These are phyloP conservation scores for Astrothelium subdiscretum DNA, from an alignment of 495 filamentous ascomycete species.

Conservation along the genomic window DNA sequence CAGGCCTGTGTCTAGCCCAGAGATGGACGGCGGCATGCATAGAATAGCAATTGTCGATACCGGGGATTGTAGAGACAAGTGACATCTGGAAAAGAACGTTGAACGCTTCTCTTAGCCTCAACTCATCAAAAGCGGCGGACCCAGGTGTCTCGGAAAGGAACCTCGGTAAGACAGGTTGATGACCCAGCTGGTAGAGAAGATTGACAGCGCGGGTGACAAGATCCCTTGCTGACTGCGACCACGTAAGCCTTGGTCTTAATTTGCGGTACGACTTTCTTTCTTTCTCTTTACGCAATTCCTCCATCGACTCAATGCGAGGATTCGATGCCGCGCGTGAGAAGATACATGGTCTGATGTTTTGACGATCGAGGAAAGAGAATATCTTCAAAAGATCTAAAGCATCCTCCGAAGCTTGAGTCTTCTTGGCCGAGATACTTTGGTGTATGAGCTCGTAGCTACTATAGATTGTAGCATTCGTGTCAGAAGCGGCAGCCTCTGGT, in stretches of 20 bases:
- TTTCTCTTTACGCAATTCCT: neutral
- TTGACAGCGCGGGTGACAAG: neutral
- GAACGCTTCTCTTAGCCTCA: neutral
- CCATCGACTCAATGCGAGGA: neutral
- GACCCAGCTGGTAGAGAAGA: conserved; percentile 1
- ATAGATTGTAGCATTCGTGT: neutral
- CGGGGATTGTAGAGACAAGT: neutral
- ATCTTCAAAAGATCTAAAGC: conserved; percentile 1
- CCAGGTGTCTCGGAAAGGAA: neutral
- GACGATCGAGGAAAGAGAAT: conserved; percentile 1
- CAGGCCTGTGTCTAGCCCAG: neutral
- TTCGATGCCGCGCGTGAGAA: neutral
- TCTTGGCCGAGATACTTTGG: conserved; percentile 1
- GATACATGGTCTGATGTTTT: neutral
- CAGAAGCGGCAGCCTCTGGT: neutral
- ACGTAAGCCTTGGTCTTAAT: neutral
- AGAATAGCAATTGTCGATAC: neutral
- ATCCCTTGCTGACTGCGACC: neutral
- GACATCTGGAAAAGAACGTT: neutral
- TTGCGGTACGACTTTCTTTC: neutral
- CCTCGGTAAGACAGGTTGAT: neutral
- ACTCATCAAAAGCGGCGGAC: neutral
- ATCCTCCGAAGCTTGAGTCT: neutral
- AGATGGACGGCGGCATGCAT: neutral
- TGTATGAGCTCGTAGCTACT: neutral